Percentiles rank a stretch among this genome's conserved stretches.
phyloP scores from a whole-genome alignment of 2,329 filamentous ascomycete species.

The Beauveria sp. region DNA sequence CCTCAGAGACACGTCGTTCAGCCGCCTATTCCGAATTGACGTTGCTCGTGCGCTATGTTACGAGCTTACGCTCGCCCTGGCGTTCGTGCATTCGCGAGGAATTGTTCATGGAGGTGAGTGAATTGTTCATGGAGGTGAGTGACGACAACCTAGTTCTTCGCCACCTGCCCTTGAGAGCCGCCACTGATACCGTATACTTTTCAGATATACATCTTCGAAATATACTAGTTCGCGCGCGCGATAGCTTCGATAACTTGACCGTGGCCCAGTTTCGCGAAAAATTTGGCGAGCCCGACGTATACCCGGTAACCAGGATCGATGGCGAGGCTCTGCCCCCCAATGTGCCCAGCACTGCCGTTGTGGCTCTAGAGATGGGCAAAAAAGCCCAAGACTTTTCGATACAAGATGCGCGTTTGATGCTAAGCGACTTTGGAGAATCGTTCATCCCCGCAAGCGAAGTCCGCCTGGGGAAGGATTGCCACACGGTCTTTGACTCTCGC shows the following conservation, averaged over 20 bases:
- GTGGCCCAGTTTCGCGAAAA: neutral
- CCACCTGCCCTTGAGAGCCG: neutral
- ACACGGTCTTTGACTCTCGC: neutral
- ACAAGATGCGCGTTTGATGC: neutral
- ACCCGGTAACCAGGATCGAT: neutral
- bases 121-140: constrained; percentile 10
- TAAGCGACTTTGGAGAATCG: neutral
- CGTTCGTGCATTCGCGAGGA: constrained; percentile 6
- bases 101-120: constrained; percentile 10
- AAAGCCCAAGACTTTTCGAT: neutral
- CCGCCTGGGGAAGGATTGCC: neutral
- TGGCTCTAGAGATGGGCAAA: neutral
- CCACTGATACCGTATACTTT: too few relatives aligned
- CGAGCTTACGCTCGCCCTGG: neutral
- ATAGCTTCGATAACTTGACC: neutral
- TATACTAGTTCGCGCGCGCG: neutral
- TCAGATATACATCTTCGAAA: neutral
- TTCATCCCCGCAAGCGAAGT: neutral
- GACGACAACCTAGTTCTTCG: neutral
- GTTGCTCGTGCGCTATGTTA: constrained; percentile 7
- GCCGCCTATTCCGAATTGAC: neutral
- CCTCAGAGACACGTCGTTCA: neutral
- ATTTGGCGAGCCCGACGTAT: neutral
- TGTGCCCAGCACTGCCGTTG: neutral
- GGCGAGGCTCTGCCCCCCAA: neutral